These are phyloP conservation scores for Trichophyton benhamiae DNA, from an alignment of 2,329 filamentous ascomycete genomes.

Conservation along the genomic window DNA sequence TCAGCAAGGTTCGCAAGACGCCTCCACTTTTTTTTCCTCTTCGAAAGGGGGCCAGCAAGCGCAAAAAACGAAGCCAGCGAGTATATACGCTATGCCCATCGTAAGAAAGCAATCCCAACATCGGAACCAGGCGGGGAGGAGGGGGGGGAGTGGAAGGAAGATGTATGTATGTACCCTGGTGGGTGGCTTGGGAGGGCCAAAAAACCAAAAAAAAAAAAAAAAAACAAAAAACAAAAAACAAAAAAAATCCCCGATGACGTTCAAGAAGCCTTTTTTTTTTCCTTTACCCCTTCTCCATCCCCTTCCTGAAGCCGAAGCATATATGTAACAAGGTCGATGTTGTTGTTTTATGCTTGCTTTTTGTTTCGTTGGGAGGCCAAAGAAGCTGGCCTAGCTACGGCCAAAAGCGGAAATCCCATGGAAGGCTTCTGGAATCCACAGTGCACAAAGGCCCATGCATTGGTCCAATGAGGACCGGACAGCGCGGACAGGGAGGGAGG, in stretches of 20 bases:
- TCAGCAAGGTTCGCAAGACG: not conserved
- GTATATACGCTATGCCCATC: not conserved
- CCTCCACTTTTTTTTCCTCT: not conserved
- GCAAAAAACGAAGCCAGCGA: not conserved
- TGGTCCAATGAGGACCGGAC: not conserved
- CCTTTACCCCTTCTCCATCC: too few species aligned
- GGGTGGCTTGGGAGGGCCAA: not conserved
- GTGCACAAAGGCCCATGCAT: not conserved
- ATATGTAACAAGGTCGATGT: not conserved
- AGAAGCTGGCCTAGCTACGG: not conserved
- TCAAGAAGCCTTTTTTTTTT: not conserved
- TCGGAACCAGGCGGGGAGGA: not conserved
- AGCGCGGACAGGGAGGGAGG: not conserved
- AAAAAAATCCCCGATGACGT: constrained; percentile 4
- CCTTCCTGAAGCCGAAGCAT: too few species aligned
- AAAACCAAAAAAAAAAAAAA: not conserved
- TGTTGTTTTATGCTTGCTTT: not conserved
- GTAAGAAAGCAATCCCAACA: not conserved
- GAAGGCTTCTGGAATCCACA: constrained; percentile 5
- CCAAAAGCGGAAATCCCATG: constrained; percentile 5
- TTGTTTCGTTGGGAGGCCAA: not conserved
- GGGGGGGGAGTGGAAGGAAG: too few species aligned
- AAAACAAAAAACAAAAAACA: too few species aligned
- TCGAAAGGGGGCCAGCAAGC: not conserved
- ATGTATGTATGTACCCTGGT: not conserved